A percentile compares a stretch with the other conserved stretches of the same genome.
These are phyloP conservation scores for Chaetomiaceae sp. DNA, from an alignment of 2,329 filamentous ascomycete species.

Conservation along the genomic window DNA sequence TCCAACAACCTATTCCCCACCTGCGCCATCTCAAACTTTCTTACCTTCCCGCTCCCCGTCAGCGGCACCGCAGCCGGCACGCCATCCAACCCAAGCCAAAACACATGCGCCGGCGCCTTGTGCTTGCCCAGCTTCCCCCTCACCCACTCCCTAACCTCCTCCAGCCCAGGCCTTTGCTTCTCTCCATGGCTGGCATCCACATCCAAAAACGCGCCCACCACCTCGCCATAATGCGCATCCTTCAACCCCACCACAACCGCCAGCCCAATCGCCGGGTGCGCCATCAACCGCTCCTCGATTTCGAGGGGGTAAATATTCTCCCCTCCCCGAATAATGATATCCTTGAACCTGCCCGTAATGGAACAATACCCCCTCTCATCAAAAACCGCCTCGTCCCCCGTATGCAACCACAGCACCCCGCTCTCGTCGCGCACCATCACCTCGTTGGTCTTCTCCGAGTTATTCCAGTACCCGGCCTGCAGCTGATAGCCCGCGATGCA, in stretches of 20 bases:
- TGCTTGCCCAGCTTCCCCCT: constrained; percentile 58
- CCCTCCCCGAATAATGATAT: constrained; percentile 73
- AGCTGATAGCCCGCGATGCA: constrained; percentile 76
- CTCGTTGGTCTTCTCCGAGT: constrained; percentile 67
- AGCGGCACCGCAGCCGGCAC: constrained; percentile 54
- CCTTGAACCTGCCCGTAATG: constrained; percentile 74
- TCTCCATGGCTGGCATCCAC: constrained; percentile 31
- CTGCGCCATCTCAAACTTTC: constrained; percentile 61
- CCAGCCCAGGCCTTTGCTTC: constrained; percentile 39
- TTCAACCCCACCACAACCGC: constrained; percentile 68
- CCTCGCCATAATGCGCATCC: constrained; percentile 68
- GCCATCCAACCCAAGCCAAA: constrained; percentile 65
- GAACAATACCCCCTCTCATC: constrained; percentile 65
- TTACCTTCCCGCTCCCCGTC: constrained; percentile 69
- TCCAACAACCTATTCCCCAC: constrained; percentile 52
- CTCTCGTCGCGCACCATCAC: constrained; percentile 50
- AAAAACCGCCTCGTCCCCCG: constrained; percentile 65
- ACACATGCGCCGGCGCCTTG: constrained; percentile 69
- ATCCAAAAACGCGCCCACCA: constrained; percentile 62
- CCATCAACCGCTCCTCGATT: constrained; percentile 67
- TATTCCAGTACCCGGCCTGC: constrained; percentile 64
- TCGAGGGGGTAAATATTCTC: constrained; percentile 73
- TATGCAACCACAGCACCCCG: constrained; percentile 58
- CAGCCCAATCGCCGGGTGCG: constrained; percentile 57
- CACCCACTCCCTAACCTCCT: constrained; percentile 60